A percentile compares a stretch with the other conserved stretches of the same genome.
Conservation (phyloP, 345 rosid genomes). For the Camelina laxa region DNA sequence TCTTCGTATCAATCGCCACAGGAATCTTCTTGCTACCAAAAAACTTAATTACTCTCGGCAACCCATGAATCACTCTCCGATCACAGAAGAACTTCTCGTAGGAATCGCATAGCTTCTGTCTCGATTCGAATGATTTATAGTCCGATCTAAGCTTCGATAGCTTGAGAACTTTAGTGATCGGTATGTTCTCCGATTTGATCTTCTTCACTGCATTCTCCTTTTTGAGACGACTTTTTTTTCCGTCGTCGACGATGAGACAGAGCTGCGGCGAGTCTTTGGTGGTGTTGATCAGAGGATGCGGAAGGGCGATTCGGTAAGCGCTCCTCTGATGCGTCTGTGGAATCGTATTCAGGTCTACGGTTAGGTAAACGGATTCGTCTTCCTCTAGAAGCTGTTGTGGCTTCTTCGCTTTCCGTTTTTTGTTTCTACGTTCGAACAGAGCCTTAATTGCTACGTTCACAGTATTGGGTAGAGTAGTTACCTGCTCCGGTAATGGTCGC, state of each 20-base stretch:
- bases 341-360: slow-evolving; percentile 61
- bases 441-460: slow-evolving; percentile 55
- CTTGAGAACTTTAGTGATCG: slow-evolving; percentile 59
- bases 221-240: slow-evolving; percentile 58
- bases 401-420: slow-evolving; percentile 49
- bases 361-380: slow-evolving; percentile 64
- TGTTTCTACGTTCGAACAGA: slow-evolving; percentile 57
- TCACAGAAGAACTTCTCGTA: slow-evolving; percentile 27
- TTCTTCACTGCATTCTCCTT: slow-evolving; percentile 64
- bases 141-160: slow-evolving; percentile 52
- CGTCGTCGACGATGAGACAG: slow-evolving; percentile 72
- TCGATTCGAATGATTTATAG: slow-evolving; percentile 29
- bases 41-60: slow-evolving; percentile 64
- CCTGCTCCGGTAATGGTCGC: neutral
- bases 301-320: slow-evolving; percentile 55
- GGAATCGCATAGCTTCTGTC: slow-evolving; percentile 38
- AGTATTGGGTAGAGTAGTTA: slow-evolving; percentile 19
- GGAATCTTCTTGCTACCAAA: slow-evolving; percentile 74
- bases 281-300: slow-evolving; percentile 51
- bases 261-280: slow-evolving; percentile 51
- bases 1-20: slow-evolving; percentile 60
- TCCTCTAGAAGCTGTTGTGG: slow-evolving; percentile 70
- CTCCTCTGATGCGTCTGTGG: slow-evolving; percentile 56
- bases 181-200: slow-evolving; percentile 58
- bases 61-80: slow-evolving; percentile 42